Conservation (phyloP, 129 eudicot genomes). For the Artemisia annua region DNA sequence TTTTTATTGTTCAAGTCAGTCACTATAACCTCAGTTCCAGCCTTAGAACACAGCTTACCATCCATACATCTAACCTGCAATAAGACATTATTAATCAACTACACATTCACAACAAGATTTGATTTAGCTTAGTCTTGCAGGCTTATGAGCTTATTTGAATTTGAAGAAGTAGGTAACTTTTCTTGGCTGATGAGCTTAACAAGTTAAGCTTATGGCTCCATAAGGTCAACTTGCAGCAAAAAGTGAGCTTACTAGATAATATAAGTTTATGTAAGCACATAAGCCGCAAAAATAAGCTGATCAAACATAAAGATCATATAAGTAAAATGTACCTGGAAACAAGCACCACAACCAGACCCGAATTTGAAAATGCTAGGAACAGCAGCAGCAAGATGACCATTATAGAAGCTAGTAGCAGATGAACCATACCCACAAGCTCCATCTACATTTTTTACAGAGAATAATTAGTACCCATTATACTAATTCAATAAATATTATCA, state of each 20-base stretch:
- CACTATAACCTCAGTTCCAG: constrained; percentile 56
- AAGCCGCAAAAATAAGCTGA: no score
- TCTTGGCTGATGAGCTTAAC: no score
- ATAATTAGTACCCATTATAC: constrained; percentile 14
- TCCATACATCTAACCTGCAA: constrained; percentile 67
- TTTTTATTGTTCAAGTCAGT: constrained; percentile 50
- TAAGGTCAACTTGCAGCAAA: no score
- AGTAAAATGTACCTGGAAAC: constrained; percentile 53
- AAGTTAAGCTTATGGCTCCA: no score
- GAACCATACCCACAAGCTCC: constrained; percentile 91
- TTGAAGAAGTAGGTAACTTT: no score
- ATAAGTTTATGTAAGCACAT: no score
- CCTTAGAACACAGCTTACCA: constrained; percentile 37
- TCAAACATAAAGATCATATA: constrained; percentile 8
- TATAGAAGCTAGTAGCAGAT: constrained; percentile 50
- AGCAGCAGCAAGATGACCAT: constrained; percentile 67
- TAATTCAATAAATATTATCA: constrained; percentile 7
- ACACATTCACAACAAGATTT: constrained; percentile 3
- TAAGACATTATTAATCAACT: constrained; percentile 7
- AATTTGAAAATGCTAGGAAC: constrained; percentile 53
- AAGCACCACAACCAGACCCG: constrained; percentile 84
- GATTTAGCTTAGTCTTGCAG: no score
- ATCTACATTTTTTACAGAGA: constrained; percentile 23
- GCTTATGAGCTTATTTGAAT: no score
- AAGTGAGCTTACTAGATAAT: no score